Evolutionary conservation across 805 yeast genomes (phyloP).

Genomic region (Yarrowia sp.): DNA sequence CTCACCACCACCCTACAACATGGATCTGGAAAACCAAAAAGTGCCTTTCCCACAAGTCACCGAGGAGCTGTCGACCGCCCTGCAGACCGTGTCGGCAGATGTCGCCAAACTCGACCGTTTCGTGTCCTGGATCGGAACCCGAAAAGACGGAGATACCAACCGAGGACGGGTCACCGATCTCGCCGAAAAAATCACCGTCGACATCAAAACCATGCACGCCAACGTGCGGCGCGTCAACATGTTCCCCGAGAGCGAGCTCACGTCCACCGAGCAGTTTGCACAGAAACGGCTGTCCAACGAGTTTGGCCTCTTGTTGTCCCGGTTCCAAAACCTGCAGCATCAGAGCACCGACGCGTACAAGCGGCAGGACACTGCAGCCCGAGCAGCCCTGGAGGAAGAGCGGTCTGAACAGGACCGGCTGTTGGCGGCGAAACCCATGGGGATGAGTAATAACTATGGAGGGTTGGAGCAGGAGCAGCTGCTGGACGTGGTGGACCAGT

Average conservation of each 20-base stretch:
- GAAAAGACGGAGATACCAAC: constrained; percentile 24
- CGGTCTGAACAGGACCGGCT: constrained; percentile 11
- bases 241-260: constrained; percentile 25
- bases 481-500: constrained; percentile 42
- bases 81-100: constrained; percentile 7
- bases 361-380: constrained; percentile 21
- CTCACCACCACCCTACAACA: neutral
- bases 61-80: constrained; percentile 8
- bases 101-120: constrained; percentile 24
- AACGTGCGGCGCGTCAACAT: constrained; percentile 13
- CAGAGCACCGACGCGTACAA: constrained; percentile 51
- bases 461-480: constrained; percentile 37
- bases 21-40: constrained; percentile 23
- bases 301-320: constrained; percentile 51
- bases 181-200: constrained; percentile 29
- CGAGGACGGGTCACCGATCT: constrained; percentile 27
- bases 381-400: constrained; percentile 22
- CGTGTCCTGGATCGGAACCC: constrained; percentile 26
- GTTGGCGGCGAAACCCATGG: neutral
- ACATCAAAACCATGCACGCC: constrained; percentile 29
- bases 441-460: neutral
- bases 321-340: constrained; percentile 45
- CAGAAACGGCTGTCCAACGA: constrained; percentile 57
- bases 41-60: constrained; percentile 14
- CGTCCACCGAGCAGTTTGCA: constrained; percentile 40